Evolutionary conservation across 2,329 filamentous ascomycete genomes (phyloP).

Genomic region (Alternaria sp.): DNA sequence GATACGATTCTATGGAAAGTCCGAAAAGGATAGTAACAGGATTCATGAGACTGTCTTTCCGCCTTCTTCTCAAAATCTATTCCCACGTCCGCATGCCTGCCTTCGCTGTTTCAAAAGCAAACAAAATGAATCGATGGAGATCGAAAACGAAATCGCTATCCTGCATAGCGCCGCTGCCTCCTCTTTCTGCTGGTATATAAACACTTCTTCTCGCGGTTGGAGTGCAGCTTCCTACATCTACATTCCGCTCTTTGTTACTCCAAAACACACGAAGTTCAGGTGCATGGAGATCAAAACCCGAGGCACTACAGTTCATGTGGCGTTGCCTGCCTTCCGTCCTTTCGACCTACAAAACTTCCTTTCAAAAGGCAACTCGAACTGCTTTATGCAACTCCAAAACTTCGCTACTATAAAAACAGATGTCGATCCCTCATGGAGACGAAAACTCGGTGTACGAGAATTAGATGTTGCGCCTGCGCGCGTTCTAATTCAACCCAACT

Average conservation of each 20-base stretch:
- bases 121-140: neutral
- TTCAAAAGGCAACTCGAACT: too few relatives aligned
- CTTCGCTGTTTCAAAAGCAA: neutral
- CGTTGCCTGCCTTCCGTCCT: neutral
- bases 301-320: accelerated
- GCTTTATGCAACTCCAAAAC: too few relatives aligned
- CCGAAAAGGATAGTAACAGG: too few relatives aligned
- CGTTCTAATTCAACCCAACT: too few relatives aligned
- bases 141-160: neutral
- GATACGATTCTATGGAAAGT: too few relatives aligned
- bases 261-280: neutral
- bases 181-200: neutral
- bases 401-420: too few relatives aligned
- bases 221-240: neutral
- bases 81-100: neutral
- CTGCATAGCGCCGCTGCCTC: neutral
- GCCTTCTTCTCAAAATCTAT: neutral
- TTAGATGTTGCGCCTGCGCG: neutral
- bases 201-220: neutral
- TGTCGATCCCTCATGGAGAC: neutral
- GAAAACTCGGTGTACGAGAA: neutral
- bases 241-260: accelerated
- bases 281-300: neutral
- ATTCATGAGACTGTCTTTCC: neutral
- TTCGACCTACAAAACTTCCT: too few relatives aligned